Evolutionary conservation across 306 rosid species (phyloP), one percentile per base, ranked within the genome.

Genomic region (Vigna reflexopilosa): DNA sequence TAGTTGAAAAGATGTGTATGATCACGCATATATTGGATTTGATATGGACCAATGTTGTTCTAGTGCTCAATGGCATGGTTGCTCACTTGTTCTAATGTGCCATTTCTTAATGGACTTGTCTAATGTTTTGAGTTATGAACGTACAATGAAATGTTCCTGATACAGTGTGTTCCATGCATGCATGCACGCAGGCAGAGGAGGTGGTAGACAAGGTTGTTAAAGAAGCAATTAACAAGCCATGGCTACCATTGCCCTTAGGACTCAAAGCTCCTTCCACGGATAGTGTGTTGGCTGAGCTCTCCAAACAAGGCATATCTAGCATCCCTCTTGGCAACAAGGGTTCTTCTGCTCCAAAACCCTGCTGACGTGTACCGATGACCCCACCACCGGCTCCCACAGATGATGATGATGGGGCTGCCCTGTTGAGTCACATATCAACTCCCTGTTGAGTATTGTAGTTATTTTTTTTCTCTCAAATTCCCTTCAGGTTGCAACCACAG

Each of bases 141-240:
- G 22, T 49, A 26, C 68, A 40, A 6, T 10, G 55, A 56, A 17
- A 16, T 34, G 17, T 68, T 51, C 58, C 73, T 68, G 0, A 80
- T 45, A 52, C 24, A 9, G 32, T 38, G 11, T 77, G 52, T 80
- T 24, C 1, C 19, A 42, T 68, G 80, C 93, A 30, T 30, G 1
- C 19, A 42, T 68, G 80, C 93, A 54, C 74, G 80, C 94, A 96
- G 99, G 92, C 96, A 54, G 98, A 96, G 72, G 99, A 96, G 34
- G 86, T 90, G 36, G 90, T 96, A 81, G 99, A 93, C 89, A 88
- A 81, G 77, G 90, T 86, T 49, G 90, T 94, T 78, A 92, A 85
- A 77, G 98, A 94, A 72, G 98, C 95, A 86, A 94, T 94, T 9
- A 89, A 38, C 90, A 92, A 92, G 84, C 98, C 98, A 79, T 92